These are phyloP conservation scores for Penicillium crystallinum DNA, from an alignment of 495 filamentous ascomycete genomes.

Conservation along the genomic window DNA sequence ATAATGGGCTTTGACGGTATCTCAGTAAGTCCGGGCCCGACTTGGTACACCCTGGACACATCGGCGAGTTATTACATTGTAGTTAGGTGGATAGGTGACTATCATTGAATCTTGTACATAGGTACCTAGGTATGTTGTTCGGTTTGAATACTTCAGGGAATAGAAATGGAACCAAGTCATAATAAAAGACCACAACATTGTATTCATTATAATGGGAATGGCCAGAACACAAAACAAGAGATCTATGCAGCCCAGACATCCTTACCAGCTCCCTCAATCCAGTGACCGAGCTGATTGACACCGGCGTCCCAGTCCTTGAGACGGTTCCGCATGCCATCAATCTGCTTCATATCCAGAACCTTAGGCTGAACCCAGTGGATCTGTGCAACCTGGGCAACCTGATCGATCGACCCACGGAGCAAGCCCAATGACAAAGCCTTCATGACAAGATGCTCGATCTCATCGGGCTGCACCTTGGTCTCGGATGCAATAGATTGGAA, in stretches of 20 bases:
- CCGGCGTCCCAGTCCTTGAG: slow-evolving; percentile 92
- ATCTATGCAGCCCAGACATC: slow-evolving; percentile 82
- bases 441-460: slow-evolving; percentile 98
- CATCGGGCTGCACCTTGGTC: slow-evolving; percentile 82
- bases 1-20: too few species aligned
- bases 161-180: slow-evolving; percentile 2
- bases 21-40: too few species aligned
- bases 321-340: slow-evolving; percentile 84
- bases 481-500: slow-evolving; percentile 83
- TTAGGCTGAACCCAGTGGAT: slow-evolving; percentile 99
- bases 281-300: slow-evolving; percentile 90
- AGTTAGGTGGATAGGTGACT: too few species aligned
- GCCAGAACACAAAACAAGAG: slow-evolving; percentile 6
- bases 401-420: slow-evolving; percentile 88
- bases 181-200: slow-evolving; percentile 17
- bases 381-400: slow-evolving; percentile 87
- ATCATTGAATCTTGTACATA: too few species aligned
- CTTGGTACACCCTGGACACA: too few species aligned
- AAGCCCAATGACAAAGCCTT: slow-evolving; percentile 92
- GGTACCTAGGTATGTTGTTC: too few species aligned
- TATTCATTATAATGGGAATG: slow-evolving; percentile 25
- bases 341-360: slow-evolving; percentile 91
- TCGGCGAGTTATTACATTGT: too few species aligned
- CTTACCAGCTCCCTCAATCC: slow-evolving; percentile 85
- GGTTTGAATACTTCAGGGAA: background rate